Conservation (phyloP, 2,329 filamentous ascomycete species). For the Mycosphaerella sp. region DNA sequence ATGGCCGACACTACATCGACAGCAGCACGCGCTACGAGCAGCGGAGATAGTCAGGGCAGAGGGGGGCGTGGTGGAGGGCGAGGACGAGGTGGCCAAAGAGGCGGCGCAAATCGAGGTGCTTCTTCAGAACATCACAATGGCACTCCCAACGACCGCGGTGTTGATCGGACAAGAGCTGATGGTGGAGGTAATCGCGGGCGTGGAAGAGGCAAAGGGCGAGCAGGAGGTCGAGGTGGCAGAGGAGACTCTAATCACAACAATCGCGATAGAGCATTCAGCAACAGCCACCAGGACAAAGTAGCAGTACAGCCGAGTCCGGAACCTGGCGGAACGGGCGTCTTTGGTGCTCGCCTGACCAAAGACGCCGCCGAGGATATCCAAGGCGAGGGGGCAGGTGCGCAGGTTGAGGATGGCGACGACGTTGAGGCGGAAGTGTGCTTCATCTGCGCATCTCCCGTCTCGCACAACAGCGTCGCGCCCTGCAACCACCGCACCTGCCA, state of each 20-base stretch:
- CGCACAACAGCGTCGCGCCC: conserved; percentile 80
- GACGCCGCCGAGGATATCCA: conserved; percentile 38
- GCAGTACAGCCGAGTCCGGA: conserved; percentile 36
- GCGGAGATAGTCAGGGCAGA: conserved; percentile 6
- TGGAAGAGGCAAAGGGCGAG: conserved; percentile 27
- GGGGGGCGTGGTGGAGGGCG: conserved; percentile 12
- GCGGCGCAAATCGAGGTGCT: conserved; percentile 17
- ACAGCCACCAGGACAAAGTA: conserved; percentile 24
- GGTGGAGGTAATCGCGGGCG: conserved; percentile 17
- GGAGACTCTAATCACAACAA: conserved; percentile 21
- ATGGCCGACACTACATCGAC: conserved; percentile 15
- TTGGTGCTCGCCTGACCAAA: conserved; percentile 45
- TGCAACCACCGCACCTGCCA: conserved; percentile 97
- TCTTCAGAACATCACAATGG: conserved; percentile 12
- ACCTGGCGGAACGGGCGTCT: conserved; percentile 35
- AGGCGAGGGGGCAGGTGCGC: conserved; percentile 26
- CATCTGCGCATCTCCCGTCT: conserved; percentile 88
- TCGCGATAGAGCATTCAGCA: conserved; percentile 32
- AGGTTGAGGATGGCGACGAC: conserved; percentile 16
- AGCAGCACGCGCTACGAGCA: conserved; percentile 8
- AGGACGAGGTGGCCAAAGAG: conserved; percentile 23
- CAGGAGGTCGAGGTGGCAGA: conserved; percentile 33
- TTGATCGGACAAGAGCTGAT: conserved; percentile 10
- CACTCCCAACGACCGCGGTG: conserved; percentile 12
- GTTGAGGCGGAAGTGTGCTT: conserved; percentile 75